Percentiles rank a stretch among this genome's conserved stretches.
These are phyloP conservation scores for Solanum hybrid DNA, from an alignment of 305 asterid species.

Conservation along the genomic window DNA sequence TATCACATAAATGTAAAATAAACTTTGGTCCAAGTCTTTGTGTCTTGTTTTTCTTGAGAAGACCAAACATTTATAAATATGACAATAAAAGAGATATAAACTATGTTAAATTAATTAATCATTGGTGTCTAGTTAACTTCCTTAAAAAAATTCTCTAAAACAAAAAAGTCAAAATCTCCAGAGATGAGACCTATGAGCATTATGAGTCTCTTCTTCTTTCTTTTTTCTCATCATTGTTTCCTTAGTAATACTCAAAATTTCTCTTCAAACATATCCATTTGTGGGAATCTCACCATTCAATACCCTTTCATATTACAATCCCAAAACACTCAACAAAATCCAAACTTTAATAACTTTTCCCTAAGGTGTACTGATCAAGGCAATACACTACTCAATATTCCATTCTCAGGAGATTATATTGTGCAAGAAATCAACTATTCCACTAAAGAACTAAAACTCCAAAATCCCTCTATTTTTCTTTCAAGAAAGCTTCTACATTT, in stretches of 20 bases:
- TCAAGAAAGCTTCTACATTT: conserved; percentile 3
- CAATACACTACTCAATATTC: conserved; percentile 8
- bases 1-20: neutral
- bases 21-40: neutral
- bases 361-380: conserved; percentile 8
- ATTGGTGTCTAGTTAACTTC: neutral
- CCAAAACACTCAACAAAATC: neutral
- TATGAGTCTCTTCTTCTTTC: neutral
- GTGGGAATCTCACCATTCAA: neutral
- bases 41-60: neutral
- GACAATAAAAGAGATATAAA: neutral
- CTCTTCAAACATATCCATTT: neutral
- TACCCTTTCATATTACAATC: conserved; percentile 22
- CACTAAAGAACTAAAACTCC: neutral
- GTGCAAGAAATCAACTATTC: conserved; percentile 4
- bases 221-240: neutral
- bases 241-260: neutral
- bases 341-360: conserved; percentile 3
- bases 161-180: neutral
- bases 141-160: neutral
- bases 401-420: conserved; percentile 4
- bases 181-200: neutral
- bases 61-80: neutral
- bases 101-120: neutral
- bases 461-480: neutral